These are phyloP conservation scores for Panellus pusillus DNA, from an alignment of 768 basidiomycete species.

Conservation along the genomic window DNA sequence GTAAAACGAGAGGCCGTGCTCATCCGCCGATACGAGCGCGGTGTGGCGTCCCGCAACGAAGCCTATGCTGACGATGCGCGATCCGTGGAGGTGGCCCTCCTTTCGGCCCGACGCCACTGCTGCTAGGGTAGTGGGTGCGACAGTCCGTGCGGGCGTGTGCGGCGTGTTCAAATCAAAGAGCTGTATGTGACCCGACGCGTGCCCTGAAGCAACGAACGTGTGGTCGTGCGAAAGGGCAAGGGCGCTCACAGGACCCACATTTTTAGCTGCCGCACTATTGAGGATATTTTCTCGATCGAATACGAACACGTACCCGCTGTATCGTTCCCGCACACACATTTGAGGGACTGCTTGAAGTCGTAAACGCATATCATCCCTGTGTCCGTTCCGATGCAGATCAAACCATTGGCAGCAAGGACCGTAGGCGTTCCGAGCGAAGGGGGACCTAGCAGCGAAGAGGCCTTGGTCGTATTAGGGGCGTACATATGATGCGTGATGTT, in stretches of 20 bases:
- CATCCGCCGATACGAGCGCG: slow-evolving; percentile 88
- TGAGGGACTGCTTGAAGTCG: slow-evolving; percentile 86
- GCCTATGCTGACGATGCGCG: slow-evolving; percentile 75
- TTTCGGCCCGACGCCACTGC: slow-evolving; percentile 75
- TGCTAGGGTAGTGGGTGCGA: slow-evolving; percentile 65
- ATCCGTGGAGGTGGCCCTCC: slow-evolving; percentile 82
- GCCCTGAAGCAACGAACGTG: slow-evolving; percentile 89
- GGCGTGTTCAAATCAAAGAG: slow-evolving; percentile 81
- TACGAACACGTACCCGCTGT: slow-evolving; percentile 47
- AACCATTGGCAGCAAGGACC: slow-evolving; percentile 79
- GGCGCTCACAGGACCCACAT: slow-evolving; percentile 80
- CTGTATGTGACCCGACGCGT: slow-evolving; percentile 80
- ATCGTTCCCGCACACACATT: slow-evolving; percentile 76
- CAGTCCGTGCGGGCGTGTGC: slow-evolving; percentile 63
- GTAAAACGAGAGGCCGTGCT: slow-evolving; percentile 89
- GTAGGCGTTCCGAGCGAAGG: slow-evolving; percentile 67
- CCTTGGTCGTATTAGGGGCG: slow-evolving; percentile 52
- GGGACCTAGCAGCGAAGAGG: slow-evolving; percentile 60
- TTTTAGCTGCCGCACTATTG: slow-evolving; percentile 45
- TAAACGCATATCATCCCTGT: slow-evolving; percentile 79
- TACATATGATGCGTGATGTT: slow-evolving; percentile 59
- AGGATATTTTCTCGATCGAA: slow-evolving; percentile 11
- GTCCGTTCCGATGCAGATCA: slow-evolving; percentile 88
- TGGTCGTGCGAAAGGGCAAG: slow-evolving; percentile 91
- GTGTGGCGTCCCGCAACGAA: slow-evolving; percentile 94